Evolutionary conservation across 306 rosid genomes (phyloP).

Genomic region (Phaseolus lunatus): DNA sequence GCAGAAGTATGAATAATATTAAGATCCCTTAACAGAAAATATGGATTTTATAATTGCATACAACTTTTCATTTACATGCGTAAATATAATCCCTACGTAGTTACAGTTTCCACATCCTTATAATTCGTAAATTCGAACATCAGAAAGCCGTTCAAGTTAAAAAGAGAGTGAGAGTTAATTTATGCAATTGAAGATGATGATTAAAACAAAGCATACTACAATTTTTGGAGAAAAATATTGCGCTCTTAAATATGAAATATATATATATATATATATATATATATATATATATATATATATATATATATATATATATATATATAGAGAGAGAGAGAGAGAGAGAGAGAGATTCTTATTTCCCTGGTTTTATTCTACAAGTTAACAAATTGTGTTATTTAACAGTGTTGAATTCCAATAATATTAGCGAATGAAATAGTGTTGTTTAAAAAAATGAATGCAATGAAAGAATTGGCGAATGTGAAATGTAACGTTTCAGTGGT

Average conservation of each 20-base stretch:
- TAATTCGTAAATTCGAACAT: slow-evolving; percentile 1
- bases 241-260: background rate
- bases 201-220: background rate
- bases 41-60: background rate
- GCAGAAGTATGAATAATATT: background rate
- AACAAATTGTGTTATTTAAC: background rate
- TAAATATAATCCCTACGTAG: background rate
- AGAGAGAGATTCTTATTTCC: background rate
- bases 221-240: background rate
- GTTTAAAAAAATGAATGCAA: background rate
- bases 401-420: background rate
- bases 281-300: too few relatives aligned
- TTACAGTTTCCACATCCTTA: background rate
- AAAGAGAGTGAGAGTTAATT: too few relatives aligned
- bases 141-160: background rate
- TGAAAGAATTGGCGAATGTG: background rate
- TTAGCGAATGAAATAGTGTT: background rate
- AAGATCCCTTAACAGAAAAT: background rate
- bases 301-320: too few relatives aligned
- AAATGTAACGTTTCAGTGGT: background rate
- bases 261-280: too few relatives aligned
- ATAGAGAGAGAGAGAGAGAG: too few relatives aligned
- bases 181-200: background rate
- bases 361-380: background rate
- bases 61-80: background rate